Evolutionary conservation across 148 eudicot species (phyloP).

Genomic region (Nepenthes gracilis): DNA sequence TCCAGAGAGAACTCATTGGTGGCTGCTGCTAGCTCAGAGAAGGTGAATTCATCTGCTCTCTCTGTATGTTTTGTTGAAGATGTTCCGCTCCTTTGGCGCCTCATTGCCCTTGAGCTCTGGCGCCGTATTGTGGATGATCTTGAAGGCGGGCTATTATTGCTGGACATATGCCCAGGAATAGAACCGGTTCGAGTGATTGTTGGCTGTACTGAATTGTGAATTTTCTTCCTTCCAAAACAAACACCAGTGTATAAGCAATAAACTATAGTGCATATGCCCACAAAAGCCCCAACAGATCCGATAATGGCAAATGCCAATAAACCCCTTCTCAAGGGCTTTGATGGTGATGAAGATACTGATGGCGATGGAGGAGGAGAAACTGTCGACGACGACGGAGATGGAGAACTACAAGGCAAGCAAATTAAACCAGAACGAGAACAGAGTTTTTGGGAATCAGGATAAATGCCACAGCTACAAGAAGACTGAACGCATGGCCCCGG

Average conservation of each 20-base stretch:
- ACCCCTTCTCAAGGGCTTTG: slow-evolving; percentile 40
- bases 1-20: slow-evolving; percentile 62
- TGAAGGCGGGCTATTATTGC: slow-evolving; percentile 48
- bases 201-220: slow-evolving; percentile 91
- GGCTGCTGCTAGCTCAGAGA: slow-evolving; percentile 56
- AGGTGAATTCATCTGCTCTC: slow-evolving; percentile 64
- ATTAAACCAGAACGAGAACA: slow-evolving; percentile 60
- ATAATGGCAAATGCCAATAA: slow-evolving; percentile 69
- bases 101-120: slow-evolving; percentile 58
- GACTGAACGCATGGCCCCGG: slow-evolving; percentile 73
- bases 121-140: slow-evolving; percentile 74
- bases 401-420: slow-evolving; percentile 37
- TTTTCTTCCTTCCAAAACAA: slow-evolving; percentile 73
- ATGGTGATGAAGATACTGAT: slow-evolving; percentile 12
- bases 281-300: slow-evolving; percentile 66
- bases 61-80: slow-evolving; percentile 58
- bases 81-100: slow-evolving; percentile 93
- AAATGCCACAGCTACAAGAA: slow-evolving; percentile 48
- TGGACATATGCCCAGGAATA: slow-evolving; percentile 29
- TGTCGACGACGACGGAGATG: slow-evolving; percentile 13
- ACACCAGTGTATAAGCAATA: slow-evolving; percentile 69
- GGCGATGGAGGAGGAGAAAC: slow-evolving; percentile 14
- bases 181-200: slow-evolving; percentile 52
- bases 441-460: slow-evolving; percentile 47
- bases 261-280: slow-evolving; percentile 49